Percentiles rank a stretch among this genome's conserved stretches.
Conservation (phyloP, 805 yeast species). For the Saturnispora quitensis region DNA sequence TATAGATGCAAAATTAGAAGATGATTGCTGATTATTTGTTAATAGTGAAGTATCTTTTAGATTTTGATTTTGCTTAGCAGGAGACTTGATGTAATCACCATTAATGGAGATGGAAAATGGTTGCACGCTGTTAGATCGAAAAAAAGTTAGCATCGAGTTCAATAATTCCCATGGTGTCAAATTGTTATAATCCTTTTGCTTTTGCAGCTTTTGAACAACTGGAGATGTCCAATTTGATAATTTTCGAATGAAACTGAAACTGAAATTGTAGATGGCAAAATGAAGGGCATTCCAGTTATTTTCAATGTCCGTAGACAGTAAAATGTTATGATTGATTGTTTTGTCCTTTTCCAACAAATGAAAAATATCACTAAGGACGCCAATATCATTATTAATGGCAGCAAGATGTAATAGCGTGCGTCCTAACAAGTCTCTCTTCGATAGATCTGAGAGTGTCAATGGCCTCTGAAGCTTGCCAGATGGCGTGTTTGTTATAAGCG, state of each 20-base stretch:
- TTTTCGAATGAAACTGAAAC: constrained; percentile 43
- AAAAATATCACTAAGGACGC: constrained; percentile 37
- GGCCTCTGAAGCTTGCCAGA: constrained; percentile 6
- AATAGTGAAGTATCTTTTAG: not conserved
- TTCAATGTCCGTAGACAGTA: constrained; percentile 51
- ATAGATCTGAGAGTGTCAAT: constrained; percentile 31
- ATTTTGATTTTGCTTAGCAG: not conserved
- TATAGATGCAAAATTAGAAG: not conserved
- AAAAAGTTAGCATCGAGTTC: constrained; percentile 14
- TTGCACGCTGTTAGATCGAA: not conserved
- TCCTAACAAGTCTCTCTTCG: constrained; percentile 60
- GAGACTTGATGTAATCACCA: constrained; percentile 4
- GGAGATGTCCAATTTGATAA: constrained; percentile 24
- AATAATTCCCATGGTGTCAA: constrained; percentile 65
- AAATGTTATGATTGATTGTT: constrained; percentile 36
- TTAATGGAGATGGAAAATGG: constrained; percentile 1
- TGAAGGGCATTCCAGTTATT: constrained; percentile 80
- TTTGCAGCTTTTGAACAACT: constrained; percentile 27
- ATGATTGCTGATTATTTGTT: not conserved
- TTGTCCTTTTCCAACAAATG: constrained; percentile 15
- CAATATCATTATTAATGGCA: constrained; percentile 40
- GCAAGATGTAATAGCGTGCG: constrained; percentile 49
- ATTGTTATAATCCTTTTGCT: constrained; percentile 60
- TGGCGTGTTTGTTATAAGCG: not conserved
- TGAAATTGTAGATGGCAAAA: constrained; percentile 50